Base-by-base conservation (phyloP, 805 yeast genomes). In the Jamesozyma spencerorum region DNA sequence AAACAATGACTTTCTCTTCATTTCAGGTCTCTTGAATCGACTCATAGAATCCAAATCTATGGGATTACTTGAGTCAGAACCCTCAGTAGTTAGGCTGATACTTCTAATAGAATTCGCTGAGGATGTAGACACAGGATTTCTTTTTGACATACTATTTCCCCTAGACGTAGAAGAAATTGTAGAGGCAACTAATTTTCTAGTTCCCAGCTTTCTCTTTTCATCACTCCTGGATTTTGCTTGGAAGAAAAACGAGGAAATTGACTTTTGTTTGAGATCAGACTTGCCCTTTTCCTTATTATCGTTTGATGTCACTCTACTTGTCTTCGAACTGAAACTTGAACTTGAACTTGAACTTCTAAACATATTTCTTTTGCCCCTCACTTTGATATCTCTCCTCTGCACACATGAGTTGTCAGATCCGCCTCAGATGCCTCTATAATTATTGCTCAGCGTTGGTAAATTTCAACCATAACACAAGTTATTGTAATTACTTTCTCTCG, bases 181-280 rank as follows among this genome's bases (percentile, higher is more conserved):
- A 14, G 15, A 29, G 18, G 6, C 14, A 5, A 8, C 15, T 13
- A 5, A 8, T 29, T 14, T 13, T n/a, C 31, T 29, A 29, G 31
- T 12, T 14, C 18, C 15, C 4, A n/a, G 14, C 13, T 13, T 15
- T 13, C 8, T n/a, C 15, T 29, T 15, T 14, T 12, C 15, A 12
- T 29, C 31, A 5, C n/a, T 32, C 10, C 22, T 4, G 10, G 35
- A 18, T 35, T 33, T 29, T 2, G 40, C 17, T 22, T 37, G 37
- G 14, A 17, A 39, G 31, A 47, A 47, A 30, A 47, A 47, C 2
- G 49, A 44, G 20, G 46, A 41, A 17, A 47, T 41, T 4, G 47
- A 33, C 27, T 34, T 41, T 34, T 44, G 47, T 20, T 34, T 44
- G 18, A 38, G 18, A 11, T n/a, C 26, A 11, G 40, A 17, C 30